phyloP scores from a whole-genome alignment of 176 grass and related monocot genomes.

The Lolium multiflorum region DNA sequence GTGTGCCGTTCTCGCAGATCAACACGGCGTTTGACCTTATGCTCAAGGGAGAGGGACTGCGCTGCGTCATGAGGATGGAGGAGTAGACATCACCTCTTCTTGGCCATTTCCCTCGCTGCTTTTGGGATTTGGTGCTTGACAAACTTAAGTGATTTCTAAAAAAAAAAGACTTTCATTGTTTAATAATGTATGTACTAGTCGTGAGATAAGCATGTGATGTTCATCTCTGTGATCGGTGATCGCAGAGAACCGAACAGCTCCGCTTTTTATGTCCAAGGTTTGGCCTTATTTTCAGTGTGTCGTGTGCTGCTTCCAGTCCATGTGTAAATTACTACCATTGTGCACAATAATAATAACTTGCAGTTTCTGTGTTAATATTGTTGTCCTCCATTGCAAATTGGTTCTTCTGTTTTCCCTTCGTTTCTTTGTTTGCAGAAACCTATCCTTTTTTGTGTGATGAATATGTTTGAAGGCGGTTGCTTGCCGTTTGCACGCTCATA shows the following conservation, averaged over 20 bases:
- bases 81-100: not conserved
- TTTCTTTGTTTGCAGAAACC: not conserved
- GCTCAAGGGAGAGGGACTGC: constrained; percentile 15
- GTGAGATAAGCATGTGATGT: constrained; percentile 16
- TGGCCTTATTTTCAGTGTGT: not conserved
- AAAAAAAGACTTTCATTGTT: not conserved
- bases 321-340: constrained; percentile 49
- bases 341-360: constrained; percentile 22
- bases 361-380: not conserved
- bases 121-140: not conserved
- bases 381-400: not conserved
- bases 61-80: constrained; percentile 20
- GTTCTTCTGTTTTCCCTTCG: not conserved
- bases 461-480: no score
- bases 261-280: constrained; percentile 8
- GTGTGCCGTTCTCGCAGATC: constrained; percentile 13
- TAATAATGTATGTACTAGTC: constrained; percentile 26
- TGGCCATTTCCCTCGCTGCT: not conserved
- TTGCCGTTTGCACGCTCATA: no score
- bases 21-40: constrained; percentile 27
- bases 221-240: not conserved
- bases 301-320: not conserved
- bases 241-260: no score
- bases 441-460: no score
- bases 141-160: not conserved